Conservation (phyloP, 1,284 basidiomycete species). For the Ustilago nuda region DNA sequence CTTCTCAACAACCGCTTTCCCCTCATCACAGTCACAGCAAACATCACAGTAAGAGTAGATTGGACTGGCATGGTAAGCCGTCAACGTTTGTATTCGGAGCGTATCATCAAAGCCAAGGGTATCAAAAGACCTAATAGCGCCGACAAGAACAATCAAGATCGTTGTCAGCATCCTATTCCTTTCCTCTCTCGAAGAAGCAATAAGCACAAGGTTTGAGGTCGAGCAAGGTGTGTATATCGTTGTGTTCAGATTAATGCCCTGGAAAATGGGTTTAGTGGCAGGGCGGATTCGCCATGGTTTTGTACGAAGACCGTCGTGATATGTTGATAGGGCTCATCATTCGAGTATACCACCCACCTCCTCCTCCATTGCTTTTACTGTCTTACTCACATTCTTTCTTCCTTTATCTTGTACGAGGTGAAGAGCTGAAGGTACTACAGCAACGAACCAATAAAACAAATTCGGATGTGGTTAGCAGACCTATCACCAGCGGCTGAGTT, state of each 20-base stretch:
- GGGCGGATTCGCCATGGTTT: constrained; percentile 61
- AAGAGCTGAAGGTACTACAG: no score
- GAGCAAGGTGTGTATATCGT: neutral
- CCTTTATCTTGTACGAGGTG: no score
- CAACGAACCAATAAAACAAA: no score
- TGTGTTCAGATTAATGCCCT: constrained; percentile 42
- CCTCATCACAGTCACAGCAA: no score
- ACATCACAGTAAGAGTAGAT: no score
- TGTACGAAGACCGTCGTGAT: constrained; percentile 67
- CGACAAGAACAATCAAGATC: neutral
- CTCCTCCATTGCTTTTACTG: neutral
- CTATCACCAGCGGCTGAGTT: no score
- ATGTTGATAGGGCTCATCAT: constrained; percentile 52
- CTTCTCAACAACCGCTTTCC: no score
- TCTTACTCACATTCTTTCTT: no score
- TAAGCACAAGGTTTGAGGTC: neutral
- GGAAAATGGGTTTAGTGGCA: constrained; percentile 63
- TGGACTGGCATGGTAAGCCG: no score
- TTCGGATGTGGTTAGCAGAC: no score
- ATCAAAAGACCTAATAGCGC: neutral
- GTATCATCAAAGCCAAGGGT: neutral
- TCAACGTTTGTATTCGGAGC: no score
- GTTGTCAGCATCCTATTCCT: neutral
- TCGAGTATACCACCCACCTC: constrained; percentile 3
- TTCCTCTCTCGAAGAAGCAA: neutral